phyloP scores from a whole-genome alignment of 2,329 filamentous ascomycete genomes.

The Arthrinium phaeospermum region DNA sequence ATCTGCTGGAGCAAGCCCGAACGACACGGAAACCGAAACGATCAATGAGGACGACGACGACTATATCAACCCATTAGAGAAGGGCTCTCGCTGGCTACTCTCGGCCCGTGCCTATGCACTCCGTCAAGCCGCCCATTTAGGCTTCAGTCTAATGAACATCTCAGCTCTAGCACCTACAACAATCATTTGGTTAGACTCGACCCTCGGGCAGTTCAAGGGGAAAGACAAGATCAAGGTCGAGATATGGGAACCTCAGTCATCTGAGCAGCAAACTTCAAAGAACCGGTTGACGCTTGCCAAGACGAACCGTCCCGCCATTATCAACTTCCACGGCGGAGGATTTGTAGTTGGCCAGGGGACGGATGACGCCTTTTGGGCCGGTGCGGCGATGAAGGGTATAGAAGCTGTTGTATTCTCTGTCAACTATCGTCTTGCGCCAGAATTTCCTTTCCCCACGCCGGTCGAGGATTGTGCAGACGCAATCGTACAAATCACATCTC shows the following conservation, averaged over 20 bases:
- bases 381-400: constrained; percentile 54
- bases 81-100: constrained; percentile 32
- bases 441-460: constrained; percentile 66
- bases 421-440: constrained; percentile 70
- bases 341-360: constrained; percentile 68
- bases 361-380: constrained; percentile 66
- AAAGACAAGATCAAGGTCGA: constrained; percentile 32
- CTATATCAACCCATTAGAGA: constrained; percentile 23
- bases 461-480: constrained; percentile 71
- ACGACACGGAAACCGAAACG: not conserved
- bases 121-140: constrained; percentile 30
- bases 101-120: constrained; percentile 33
- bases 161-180: constrained; percentile 27
- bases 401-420: constrained; percentile 67
- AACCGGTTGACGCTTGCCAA: not conserved
- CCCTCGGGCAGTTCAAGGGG: constrained; percentile 31
- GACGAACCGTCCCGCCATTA: constrained; percentile 53
- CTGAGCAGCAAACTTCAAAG: not conserved
- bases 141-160: constrained; percentile 32
- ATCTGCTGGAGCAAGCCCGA: not conserved
- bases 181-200: constrained; percentile 36
- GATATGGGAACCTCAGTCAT: constrained; percentile 35
- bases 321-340: constrained; percentile 72
- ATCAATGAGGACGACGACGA: constrained; percentile 16
- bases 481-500: constrained; percentile 60